Evolutionary conservation across 2,329 filamentous ascomycete genomes (phyloP).

Genomic region (Helotiales sp.): DNA sequence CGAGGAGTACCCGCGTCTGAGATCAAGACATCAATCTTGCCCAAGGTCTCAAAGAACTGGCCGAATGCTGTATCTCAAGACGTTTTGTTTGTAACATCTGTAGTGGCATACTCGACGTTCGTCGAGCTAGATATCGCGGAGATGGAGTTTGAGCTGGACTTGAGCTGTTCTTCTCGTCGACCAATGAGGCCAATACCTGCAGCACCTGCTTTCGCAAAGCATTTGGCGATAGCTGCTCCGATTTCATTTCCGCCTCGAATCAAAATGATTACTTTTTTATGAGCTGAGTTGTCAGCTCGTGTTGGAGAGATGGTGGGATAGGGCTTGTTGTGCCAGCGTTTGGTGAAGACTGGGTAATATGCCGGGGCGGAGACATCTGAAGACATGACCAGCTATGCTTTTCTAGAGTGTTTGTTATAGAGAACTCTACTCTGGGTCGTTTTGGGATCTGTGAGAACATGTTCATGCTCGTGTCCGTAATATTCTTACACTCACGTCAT

Average conservation of each 20-base stretch:
- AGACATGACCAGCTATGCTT: background rate
- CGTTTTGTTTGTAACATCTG: conserved; percentile 32
- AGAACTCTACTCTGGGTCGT: background rate
- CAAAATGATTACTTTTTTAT: conserved; percentile 24
- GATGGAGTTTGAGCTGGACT: conserved; percentile 19
- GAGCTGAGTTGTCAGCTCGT: conserved; percentile 17
- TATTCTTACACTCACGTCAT: background rate
- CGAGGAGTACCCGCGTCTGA: conserved; percentile 14
- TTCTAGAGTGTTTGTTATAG: background rate
- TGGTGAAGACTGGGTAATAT: conserved; percentile 27
- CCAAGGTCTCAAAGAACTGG: background rate
- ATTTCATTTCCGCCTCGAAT: conserved; percentile 31
- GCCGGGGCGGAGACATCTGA: background rate
- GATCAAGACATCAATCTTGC: conserved; percentile 15
- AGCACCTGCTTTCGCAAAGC: conserved; percentile 33
- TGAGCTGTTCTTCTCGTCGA: conserved; percentile 24
- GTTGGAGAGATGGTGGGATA: conserved; percentile 42
- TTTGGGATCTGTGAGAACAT: background rate
- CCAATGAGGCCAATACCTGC: conserved; percentile 40
- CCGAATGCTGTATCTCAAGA: conserved; percentile 13
- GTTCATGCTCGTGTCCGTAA: background rate
- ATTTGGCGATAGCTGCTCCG: conserved; percentile 26
- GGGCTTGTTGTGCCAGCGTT: conserved; percentile 38
- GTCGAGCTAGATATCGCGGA: conserved; percentile 19
- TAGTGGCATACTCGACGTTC: conserved; percentile 35